Percentiles rank a stretch among this genome's conserved stretches.
These are phyloP conservation scores for Chrysochromulina parva DNA, from an alignment of 78 protist genomes.

Conservation along the genomic window DNA sequence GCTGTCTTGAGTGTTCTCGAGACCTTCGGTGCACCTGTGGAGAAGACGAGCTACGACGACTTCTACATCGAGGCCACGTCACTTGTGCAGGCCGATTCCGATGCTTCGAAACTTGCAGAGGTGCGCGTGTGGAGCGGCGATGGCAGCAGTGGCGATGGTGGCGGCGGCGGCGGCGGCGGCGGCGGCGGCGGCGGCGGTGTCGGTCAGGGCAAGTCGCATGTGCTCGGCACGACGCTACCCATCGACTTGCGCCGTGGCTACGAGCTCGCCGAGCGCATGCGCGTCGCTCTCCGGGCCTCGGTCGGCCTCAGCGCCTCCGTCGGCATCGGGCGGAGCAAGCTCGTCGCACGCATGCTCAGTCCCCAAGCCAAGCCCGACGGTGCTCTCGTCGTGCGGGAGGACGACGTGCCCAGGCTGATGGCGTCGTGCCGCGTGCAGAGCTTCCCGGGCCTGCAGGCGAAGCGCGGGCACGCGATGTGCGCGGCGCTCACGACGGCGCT, in stretches of 20 bases:
- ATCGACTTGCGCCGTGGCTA: neutral
- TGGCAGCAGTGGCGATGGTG: neutral
- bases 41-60: neutral
- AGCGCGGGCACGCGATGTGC: neutral
- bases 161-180: neutral
- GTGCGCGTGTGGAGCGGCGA: too few relatives aligned
- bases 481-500: neutral
- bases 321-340: neutral
- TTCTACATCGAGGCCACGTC: neutral
- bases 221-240: neutral
- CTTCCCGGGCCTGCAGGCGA: neutral
- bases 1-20: neutral
- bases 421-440: neutral
- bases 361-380: neutral
- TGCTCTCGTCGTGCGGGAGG: neutral
- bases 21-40: neutral
- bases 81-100: too few relatives aligned
- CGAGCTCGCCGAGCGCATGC: neutral
- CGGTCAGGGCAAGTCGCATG: neutral
- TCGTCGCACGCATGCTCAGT: neutral
- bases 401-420: neutral
- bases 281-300: neutral
- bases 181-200: neutral
- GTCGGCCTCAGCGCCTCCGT: neutral
- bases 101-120: too few relatives aligned